A percentile compares a stretch with the other conserved stretches of the same genome.
These are phyloP conservation scores for Suillus lakei DNA, from an alignment of 768 basidiomycete species.

Conservation along the genomic window DNA sequence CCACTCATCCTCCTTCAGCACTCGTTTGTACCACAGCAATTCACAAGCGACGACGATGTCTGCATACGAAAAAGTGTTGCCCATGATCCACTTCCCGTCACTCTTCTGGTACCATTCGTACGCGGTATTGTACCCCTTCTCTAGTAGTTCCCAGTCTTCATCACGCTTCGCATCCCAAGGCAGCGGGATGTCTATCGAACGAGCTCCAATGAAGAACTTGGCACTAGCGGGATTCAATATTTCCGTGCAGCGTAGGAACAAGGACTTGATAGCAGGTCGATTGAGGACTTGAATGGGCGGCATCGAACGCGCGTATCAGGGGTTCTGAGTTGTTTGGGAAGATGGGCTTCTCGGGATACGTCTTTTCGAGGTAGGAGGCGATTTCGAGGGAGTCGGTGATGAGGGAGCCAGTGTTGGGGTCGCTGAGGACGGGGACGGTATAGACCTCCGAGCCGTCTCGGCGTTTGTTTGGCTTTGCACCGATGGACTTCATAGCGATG, in stretches of 20 bases:
- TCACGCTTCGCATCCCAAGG: slow-evolving; percentile 42
- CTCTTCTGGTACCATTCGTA: slow-evolving; percentile 27
- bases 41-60: slow-evolving; percentile 11
- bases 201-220: slow-evolving; percentile 43
- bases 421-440: slow-evolving; percentile 41
- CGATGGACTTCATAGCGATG: slow-evolving; percentile 28
- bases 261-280: slow-evolving; percentile 14
- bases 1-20: slow-evolving; percentile 32
- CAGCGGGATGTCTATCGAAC: slow-evolving; percentile 37
- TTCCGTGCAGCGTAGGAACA: slow-evolving; percentile 27
- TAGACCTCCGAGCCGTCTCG: slow-evolving; percentile 27
- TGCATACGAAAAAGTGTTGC: slow-evolving; percentile 12
- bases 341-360: slow-evolving; percentile 36
- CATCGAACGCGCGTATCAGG: slow-evolving; percentile 27
- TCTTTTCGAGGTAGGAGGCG: slow-evolving; percentile 41
- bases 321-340: slow-evolving; percentile 30
- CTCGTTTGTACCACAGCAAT: slow-evolving; percentile 22
- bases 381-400: slow-evolving; percentile 38
- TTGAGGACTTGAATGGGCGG: background rate
- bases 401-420: slow-evolving; percentile 33
- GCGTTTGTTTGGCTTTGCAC: slow-evolving; percentile 25
- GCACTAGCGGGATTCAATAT: slow-evolving; percentile 40
- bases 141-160: slow-evolving; percentile 27
- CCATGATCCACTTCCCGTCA: slow-evolving; percentile 24
- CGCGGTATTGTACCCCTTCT: slow-evolving; percentile 18